These are phyloP conservation scores for Ogataea paraovalis DNA, from an alignment of 805 yeast genomes.

Conservation along the genomic window DNA sequence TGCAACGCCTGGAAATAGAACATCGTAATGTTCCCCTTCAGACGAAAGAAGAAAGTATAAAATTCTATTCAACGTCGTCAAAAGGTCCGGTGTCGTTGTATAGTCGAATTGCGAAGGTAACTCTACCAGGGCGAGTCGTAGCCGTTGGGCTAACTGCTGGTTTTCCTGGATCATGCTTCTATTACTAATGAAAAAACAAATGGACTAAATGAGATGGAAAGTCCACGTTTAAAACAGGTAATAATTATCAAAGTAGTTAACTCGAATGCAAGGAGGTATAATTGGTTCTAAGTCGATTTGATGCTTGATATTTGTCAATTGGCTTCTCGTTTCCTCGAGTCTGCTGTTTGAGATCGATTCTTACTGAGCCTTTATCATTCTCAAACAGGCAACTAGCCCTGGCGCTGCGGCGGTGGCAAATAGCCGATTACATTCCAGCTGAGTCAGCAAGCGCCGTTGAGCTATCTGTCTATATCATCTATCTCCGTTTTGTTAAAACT, in stretches of 20 bases:
- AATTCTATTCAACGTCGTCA: conserved; percentile 14
- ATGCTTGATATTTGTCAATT: no score
- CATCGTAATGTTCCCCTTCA: conserved; percentile 11
- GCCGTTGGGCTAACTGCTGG: conserved; percentile 1
- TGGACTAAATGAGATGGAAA: no score
- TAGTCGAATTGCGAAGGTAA: conserved; percentile 14
- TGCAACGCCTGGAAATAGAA: conserved; percentile 17
- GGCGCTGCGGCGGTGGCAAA: neutral
- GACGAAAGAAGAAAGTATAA: conserved; percentile 15
- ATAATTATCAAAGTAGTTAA: no score
- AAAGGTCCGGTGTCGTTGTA: conserved; percentile 16
- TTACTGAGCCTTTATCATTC: no score
- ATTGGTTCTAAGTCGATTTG: no score
- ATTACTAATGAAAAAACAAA: neutral
- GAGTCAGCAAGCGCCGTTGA: neutral
- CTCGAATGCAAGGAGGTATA: no score
- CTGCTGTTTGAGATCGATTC: no score
- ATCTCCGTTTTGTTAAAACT: no score
- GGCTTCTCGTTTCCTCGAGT: no score
- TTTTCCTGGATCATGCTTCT: neutral
- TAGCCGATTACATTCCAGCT: neutral
- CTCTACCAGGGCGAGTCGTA: conserved; percentile 9
- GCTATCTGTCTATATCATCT: neutral
- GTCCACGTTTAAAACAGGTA: no score
- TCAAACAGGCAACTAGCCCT: no score